phyloP scores from a whole-genome alignment of 768 basidiomycete genomes.

The Chalciporus sphaerocephalus region DNA sequence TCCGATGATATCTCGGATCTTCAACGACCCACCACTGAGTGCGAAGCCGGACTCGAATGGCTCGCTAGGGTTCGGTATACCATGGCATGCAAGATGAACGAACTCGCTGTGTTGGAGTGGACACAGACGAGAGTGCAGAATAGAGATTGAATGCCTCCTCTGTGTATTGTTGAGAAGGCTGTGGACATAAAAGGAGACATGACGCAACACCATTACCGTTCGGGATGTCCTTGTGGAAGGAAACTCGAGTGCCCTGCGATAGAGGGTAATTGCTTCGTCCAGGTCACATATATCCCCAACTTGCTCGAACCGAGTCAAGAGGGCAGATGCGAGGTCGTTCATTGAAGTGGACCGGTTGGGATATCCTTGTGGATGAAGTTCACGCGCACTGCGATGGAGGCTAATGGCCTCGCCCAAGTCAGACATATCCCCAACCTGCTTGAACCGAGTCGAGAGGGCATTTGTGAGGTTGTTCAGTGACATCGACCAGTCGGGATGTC shows the following conservation, averaged over 20 bases:
- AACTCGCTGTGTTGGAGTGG: too few relatives aligned
- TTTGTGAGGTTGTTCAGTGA: too few relatives aligned
- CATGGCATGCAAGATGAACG: too few relatives aligned
- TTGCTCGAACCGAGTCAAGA: neutral
- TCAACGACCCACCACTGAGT: conserved; percentile 1
- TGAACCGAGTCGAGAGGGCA: too few relatives aligned
- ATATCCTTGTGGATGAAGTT: too few relatives aligned
- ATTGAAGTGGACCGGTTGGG: neutral
- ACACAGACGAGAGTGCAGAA: neutral
- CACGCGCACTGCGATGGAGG: neutral
- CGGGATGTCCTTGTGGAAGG: neutral
- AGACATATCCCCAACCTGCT: neutral
- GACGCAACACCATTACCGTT: too few relatives aligned
- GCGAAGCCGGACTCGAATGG: conserved; percentile 15
- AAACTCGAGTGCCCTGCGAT: neutral
- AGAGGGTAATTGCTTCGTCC: neutral
- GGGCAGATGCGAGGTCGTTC: neutral
- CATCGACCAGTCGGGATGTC: too few relatives aligned
- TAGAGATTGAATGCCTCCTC: neutral
- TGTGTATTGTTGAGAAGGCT: too few relatives aligned
- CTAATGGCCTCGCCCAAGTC: neutral
- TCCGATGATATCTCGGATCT: too few relatives aligned
- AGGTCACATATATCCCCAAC: neutral
- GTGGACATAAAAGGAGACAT: neutral
- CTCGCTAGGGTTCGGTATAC: neutral